Percentiles rank a stretch among this genome's conserved stretches.
These are phyloP conservation scores for Discostella stelligeroides DNA, from an alignment of 108 stramenopile species.

Conservation along the genomic window DNA sequence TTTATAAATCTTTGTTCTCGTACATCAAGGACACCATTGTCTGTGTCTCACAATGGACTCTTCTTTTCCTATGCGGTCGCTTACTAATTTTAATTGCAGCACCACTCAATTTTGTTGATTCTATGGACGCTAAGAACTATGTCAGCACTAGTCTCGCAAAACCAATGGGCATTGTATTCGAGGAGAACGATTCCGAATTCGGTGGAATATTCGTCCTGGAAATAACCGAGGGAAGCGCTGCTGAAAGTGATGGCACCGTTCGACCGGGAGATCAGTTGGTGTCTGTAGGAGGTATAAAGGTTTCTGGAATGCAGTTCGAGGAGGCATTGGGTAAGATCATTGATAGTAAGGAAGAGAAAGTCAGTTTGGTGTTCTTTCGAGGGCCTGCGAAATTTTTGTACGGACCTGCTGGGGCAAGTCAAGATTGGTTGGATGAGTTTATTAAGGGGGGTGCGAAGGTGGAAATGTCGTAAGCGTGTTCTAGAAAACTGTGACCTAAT, in stretches of 20 bases:
- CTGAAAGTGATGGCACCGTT: constrained; percentile 58
- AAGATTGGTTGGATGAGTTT: constrained; percentile 83
- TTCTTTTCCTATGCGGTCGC: not conserved
- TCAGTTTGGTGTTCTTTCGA: constrained; percentile 75
- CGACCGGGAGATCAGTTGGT: constrained; percentile 84
- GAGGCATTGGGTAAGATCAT: constrained; percentile 82
- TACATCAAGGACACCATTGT: not conserved
- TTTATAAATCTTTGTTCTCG: not conserved
- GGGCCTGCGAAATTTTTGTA: constrained; percentile 83
- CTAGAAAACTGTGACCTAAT: too few species aligned
- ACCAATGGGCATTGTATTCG: constrained; percentile 93
- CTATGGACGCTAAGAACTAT: constrained; percentile 86
- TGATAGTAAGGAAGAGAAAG: constrained; percentile 58
- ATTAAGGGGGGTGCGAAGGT: constrained; percentile 61
- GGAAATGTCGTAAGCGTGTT: constrained; percentile 17
- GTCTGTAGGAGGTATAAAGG: constrained; percentile 69
- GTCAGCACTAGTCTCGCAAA: constrained; percentile 66
- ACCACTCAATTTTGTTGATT: constrained; percentile 74
- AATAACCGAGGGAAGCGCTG: constrained; percentile 70
- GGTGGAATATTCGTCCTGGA: constrained; percentile 88
- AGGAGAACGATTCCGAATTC: constrained; percentile 85
- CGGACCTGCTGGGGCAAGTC: constrained; percentile 81
- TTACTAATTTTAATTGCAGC: constrained; percentile 20
- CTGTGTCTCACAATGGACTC: not conserved
- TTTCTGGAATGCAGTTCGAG: constrained; percentile 76